phyloP scores from a whole-genome alignment of 805 yeast genomes.

The Hanseniaspora clermontiae region DNA sequence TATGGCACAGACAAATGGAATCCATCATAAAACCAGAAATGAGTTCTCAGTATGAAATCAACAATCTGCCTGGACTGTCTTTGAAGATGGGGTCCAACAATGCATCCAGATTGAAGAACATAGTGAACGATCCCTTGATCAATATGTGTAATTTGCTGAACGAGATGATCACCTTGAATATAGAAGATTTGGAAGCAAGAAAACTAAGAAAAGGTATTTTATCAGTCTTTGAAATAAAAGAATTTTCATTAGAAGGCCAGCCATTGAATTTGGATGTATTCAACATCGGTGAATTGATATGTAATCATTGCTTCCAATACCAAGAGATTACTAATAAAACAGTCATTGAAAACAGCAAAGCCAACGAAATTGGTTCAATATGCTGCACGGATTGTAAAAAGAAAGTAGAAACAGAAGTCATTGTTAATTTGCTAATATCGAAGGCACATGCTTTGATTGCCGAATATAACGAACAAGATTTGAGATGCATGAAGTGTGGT shows the following conservation, averaged over 20 bases:
- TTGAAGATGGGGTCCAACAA: background rate
- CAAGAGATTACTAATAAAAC: conserved; percentile 21
- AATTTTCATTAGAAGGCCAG: conserved; percentile 62
- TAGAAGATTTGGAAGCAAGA: conserved; percentile 59
- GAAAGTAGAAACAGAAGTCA: conserved; percentile 47
- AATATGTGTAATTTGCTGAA: conserved; percentile 65
- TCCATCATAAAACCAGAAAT: conserved; percentile 54
- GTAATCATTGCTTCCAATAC: conserved; percentile 62
- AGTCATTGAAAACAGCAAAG: conserved; percentile 73
- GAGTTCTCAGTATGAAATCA: conserved; percentile 56
- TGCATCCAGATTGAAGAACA: conserved; percentile 33
- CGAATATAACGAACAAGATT: conserved; percentile 65
- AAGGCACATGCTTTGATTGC: conserved; percentile 45
- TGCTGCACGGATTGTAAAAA: conserved; percentile 57
- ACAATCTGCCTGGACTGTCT: conserved; percentile 53
- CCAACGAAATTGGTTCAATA: conserved; percentile 40
- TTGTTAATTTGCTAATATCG: conserved; percentile 70
- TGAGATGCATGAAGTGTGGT: conserved; percentile 66
- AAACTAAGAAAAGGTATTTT: conserved; percentile 63
- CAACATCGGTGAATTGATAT: conserved; percentile 55
- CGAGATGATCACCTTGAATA: conserved; percentile 52
- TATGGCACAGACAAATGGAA: conserved; percentile 60
- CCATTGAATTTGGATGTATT: conserved; percentile 62
- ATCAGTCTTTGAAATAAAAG: conserved; percentile 62
- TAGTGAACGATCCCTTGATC: conserved; percentile 65